phyloP scores from a whole-genome alignment of 768 basidiomycete genomes.

The Termitomyces sp. region DNA sequence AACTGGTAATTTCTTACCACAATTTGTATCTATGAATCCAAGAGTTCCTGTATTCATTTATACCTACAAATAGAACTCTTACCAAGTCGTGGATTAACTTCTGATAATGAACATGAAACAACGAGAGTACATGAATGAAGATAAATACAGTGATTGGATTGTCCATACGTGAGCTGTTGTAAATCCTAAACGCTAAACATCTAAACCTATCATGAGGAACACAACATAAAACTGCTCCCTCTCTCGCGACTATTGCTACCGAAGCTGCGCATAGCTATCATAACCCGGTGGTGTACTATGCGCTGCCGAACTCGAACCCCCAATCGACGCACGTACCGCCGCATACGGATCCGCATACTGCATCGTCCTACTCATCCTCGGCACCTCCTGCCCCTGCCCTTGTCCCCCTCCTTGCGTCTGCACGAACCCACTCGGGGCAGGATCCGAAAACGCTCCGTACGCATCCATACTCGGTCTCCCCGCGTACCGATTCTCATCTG shows the following conservation, averaged over 20 bases:
- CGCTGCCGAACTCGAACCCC: conserved; percentile 27
- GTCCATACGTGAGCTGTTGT: neutral
- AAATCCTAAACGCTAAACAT: neutral
- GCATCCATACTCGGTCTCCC: conserved; percentile 77
- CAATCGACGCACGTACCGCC: conserved; percentile 66
- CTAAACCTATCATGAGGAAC: neutral
- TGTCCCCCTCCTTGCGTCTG: conserved; percentile 20
- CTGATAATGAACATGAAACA: neutral
- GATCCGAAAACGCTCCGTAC: conserved; percentile 90
- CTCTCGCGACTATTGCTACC: conserved; percentile 24
- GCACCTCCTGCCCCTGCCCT: conserved; percentile 45
- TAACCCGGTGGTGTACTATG: conserved; percentile 45
- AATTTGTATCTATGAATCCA: too few species aligned
- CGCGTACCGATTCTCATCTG: conserved; percentile 42
- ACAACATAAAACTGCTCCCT: neutral
- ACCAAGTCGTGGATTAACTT: too few species aligned
- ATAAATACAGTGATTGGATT: neutral
- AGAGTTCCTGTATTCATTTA: too few species aligned
- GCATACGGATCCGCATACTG: conserved; percentile 91
- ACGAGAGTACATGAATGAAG: neutral
- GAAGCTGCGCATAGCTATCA: conserved; percentile 53
- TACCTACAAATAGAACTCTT: too few species aligned
- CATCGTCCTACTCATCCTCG: conserved; percentile 85
- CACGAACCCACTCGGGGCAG: conserved; percentile 69
- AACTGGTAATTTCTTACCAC: too few species aligned